Base-by-base conservation (phyloP, 768 basidiomycete species). In the Amanita subjunquillea region DNA sequence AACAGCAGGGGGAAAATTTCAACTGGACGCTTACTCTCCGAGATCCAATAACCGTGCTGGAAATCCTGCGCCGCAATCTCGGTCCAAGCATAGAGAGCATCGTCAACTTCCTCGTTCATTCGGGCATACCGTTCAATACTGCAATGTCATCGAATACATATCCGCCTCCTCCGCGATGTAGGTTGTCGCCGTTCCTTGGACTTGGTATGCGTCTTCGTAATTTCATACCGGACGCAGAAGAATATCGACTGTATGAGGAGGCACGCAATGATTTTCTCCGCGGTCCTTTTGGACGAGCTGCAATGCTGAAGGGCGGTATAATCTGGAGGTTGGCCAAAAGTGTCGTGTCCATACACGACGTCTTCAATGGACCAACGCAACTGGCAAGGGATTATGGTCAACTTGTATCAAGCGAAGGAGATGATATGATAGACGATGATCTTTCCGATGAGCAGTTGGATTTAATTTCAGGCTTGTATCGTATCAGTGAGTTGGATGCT, bases 301-400 rank as follows among this genome's bases (percentile, higher is more conserved):
- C 52, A 8, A 27, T 53, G 44, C n/a, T 46, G 29, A 36, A 29
- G 34, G 51, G 51, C 8, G 42, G 51, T 20, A 44, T 52, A 25
- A 45, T 53, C 36, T 53, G 52, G 52, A 44, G 52, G n/a, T 44
- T 53, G 34, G 29, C 44, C 12, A 45, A 48, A 23, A 44, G 25
- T 3, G 30, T 38, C 13, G 52, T 53, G n/a, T n/a, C 44, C 15
- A 48, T 53, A 20, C 1, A 44, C 23, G 44, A 29, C 7, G 36
- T 53, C 15, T 41, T 53, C 34, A 17, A 47, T 6, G 46, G 44
- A 4, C 44, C 52, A 44, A 45, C 34, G 10, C 32, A 25, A 34
- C 25, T 46, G 23, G 46, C 46, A 3, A 45, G 25, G 6, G 46
- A 45, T 10, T 45, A 22, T 52, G 41, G 41, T 12, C 41, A 52